Evolutionary conservation across 805 yeast genomes (phyloP).

Genomic region (Candida dendrica): DNA sequence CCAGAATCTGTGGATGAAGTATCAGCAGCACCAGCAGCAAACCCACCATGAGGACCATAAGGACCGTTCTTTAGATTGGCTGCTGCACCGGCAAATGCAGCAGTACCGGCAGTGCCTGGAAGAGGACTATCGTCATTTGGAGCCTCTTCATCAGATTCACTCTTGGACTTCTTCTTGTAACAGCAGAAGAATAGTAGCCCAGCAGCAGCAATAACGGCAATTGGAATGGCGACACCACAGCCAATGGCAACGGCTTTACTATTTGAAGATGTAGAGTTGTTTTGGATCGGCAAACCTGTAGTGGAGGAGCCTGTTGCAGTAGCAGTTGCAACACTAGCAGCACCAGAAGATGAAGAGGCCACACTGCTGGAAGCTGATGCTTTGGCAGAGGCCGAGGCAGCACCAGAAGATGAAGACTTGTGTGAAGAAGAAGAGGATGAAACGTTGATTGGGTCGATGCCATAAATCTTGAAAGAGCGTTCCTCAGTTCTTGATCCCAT

Average conservation of each 20-base stretch:
- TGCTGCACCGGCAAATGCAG: constrained; percentile 16
- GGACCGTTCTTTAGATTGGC: constrained; percentile 7
- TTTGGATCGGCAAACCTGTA: constrained; percentile 14
- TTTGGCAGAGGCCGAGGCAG: constrained; percentile 7
- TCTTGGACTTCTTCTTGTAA: constrained; percentile 31
- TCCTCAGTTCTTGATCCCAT: constrained; percentile 29
- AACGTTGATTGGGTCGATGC: constrained; percentile 30
- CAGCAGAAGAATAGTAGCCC: constrained; percentile 48
- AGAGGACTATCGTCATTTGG: constrained; percentile 22
- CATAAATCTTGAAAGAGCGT: constrained; percentile 44
- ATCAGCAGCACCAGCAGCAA: constrained; percentile 16
- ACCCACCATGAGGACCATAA: constrained; percentile 11
- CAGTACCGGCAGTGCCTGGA: constrained; percentile 28
- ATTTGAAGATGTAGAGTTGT: constrained; percentile 18
- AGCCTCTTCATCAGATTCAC: background rate
- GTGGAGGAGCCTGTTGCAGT: constrained; percentile 21
- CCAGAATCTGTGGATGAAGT: constrained; percentile 21
- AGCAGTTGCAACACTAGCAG: constrained; percentile 19
- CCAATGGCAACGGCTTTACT: constrained; percentile 74
- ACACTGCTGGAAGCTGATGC: constrained; percentile 24
- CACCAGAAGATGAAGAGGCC: constrained; percentile 23
- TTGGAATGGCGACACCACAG: constrained; percentile 81
- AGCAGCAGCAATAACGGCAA: constrained; percentile 41
- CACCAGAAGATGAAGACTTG: constrained; percentile 1
- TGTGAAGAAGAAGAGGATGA: constrained; percentile 21